These are phyloP conservation scores for Aspergillus sp. DNA, from an alignment of 2,329 filamentous ascomycete species.

Conservation along the genomic window DNA sequence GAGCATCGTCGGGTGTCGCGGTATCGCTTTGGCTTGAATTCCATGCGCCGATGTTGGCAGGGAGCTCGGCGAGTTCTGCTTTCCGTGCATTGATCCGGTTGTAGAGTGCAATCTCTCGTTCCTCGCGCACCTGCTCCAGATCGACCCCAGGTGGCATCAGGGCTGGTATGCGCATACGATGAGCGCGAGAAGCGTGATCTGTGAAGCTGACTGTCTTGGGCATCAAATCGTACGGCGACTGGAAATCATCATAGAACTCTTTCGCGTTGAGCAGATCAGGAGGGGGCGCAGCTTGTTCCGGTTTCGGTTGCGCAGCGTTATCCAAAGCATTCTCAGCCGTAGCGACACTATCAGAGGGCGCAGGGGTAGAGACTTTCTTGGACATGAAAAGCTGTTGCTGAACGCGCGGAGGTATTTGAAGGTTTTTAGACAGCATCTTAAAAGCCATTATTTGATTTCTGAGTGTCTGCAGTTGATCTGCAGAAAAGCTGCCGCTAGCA, in stretches of 20 bases:
- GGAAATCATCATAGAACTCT: conserved; percentile 68
- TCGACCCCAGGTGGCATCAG: conserved; percentile 88
- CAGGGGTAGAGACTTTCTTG: conserved; percentile 39
- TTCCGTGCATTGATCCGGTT: conserved; percentile 87
- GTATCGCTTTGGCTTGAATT: conserved; percentile 71
- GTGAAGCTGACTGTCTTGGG: conserved; percentile 69
- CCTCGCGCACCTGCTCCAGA: conserved; percentile 78
- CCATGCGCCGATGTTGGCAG: conserved; percentile 84
- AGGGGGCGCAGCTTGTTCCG: conserved; percentile 31
- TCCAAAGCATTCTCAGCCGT: conserved; percentile 38
- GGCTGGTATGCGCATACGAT: conserved; percentile 78
- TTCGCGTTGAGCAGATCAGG: conserved; percentile 31
- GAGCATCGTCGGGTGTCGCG: conserved; percentile 69
- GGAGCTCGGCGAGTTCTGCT: conserved; percentile 76
- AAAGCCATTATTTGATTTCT: conserved; percentile 89
- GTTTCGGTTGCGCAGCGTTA: conserved; percentile 36
- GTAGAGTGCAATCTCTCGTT: conserved; percentile 84
- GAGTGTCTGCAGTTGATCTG: conserved; percentile 75
- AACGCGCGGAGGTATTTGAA: conserved; percentile 73
- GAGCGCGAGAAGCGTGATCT: conserved; percentile 73
- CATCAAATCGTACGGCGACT: conserved; percentile 66
- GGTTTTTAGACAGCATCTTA: conserved; percentile 84
- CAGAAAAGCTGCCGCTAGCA: conserved; percentile 64
- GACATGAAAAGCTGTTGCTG: conserved; percentile 79
- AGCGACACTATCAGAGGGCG: conserved; percentile 36